phyloP scores from a whole-genome alignment of 2,329 filamentous ascomycete species.

The Fusarium longipes region DNA sequence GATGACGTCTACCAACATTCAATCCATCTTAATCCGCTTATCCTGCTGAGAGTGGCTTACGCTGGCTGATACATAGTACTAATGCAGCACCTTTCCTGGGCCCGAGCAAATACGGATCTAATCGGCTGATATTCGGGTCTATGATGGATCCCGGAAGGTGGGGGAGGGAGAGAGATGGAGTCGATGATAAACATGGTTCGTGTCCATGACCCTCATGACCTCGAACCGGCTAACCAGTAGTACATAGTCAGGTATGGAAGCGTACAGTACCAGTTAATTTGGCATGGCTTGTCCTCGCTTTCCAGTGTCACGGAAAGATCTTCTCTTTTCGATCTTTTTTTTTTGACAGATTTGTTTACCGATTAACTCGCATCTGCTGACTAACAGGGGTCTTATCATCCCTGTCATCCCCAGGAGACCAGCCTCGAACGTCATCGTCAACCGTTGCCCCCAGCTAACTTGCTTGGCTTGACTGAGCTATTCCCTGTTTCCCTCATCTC shows the following conservation, averaged over 20 bases:
- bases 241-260: background rate
- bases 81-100: background rate
- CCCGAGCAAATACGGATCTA: constrained; percentile 30
- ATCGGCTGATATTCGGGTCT: constrained; percentile 42
- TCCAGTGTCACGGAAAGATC: background rate
- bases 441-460: constrained; percentile 26
- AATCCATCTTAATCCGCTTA: background rate
- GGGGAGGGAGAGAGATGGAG: constrained; percentile 21
- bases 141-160: constrained; percentile 29
- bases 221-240: background rate
- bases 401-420: constrained; percentile 11
- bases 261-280: background rate
- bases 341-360: background rate
- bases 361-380: constrained; percentile 20
- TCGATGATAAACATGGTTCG: constrained; percentile 3
- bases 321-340: background rate
- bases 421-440: constrained; percentile 43
- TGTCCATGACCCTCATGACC: constrained; percentile 30
- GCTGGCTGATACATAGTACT: background rate
- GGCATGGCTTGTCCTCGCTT: background rate
- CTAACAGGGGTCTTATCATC: constrained; percentile 29
- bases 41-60: constrained; percentile 14
- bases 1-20: constrained; percentile 3
- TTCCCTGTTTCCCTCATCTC: constrained; percentile 25
- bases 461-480: constrained; percentile 25